Conservation (phyloP, 805 yeast genomes). For the Candida bentonensis region DNA sequence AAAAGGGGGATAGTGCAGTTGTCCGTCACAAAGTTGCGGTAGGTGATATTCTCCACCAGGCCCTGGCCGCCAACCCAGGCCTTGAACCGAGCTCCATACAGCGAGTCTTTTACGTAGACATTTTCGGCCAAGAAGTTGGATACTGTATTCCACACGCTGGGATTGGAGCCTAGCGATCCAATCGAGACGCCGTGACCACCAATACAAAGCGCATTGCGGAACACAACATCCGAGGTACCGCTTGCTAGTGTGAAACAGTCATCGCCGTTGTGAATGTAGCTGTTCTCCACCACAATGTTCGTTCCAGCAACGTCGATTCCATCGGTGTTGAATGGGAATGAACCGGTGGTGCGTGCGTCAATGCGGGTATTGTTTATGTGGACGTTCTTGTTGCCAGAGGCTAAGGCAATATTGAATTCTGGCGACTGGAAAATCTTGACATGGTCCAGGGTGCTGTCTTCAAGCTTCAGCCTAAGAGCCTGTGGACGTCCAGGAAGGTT, state of each 20-base stretch:
- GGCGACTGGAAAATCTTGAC: background rate
- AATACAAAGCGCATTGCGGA: background rate
- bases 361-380: background rate
- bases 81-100: background rate
- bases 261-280: background rate
- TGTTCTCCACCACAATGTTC: background rate
- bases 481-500: background rate
- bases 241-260: background rate
- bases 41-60: background rate
- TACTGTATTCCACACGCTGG: background rate
- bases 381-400: background rate
- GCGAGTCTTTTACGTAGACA: background rate
- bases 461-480: background rate
- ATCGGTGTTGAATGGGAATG: background rate
- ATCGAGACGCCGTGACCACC: background rate
- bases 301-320: background rate
- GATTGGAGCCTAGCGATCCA: background rate
- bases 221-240: background rate
- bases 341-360: background rate
- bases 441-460: background rate
- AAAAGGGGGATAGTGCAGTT: background rate
- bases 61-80: background rate
- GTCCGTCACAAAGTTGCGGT: background rate
- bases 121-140: background rate
- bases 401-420: background rate